Conservation (phyloP, 2,329 filamentous ascomycete genomes). For the Didymella exigua region DNA sequence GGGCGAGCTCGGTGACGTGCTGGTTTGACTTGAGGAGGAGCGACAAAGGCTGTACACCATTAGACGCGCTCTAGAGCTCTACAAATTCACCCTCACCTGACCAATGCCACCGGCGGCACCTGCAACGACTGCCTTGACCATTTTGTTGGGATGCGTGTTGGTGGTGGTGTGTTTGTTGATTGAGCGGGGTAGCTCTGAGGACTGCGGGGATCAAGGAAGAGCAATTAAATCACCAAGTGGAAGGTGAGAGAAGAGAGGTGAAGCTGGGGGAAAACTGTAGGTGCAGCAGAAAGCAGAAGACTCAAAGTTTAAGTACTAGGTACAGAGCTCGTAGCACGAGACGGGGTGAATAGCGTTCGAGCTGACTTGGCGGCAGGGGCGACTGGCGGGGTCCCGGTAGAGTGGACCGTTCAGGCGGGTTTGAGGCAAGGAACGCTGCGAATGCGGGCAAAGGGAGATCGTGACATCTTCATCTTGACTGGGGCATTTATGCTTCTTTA, state of each 20-base stretch:
- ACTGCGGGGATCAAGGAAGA: slow-evolving; percentile 16
- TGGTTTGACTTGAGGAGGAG: slow-evolving; percentile 92
- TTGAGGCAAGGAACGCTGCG: slow-evolving; percentile 10
- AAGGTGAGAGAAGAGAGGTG: slow-evolving; percentile 7
- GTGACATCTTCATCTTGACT: slow-evolving; percentile 2
- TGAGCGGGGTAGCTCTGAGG: slow-evolving; percentile 23
- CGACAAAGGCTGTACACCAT: slow-evolving; percentile 76
- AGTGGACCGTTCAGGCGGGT: slow-evolving; percentile 6
- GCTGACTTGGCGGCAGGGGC: slow-evolving; percentile 15
- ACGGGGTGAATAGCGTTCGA: slow-evolving; percentile 22
- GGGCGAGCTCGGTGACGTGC: slow-evolving; percentile 86
- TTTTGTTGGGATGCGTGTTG: slow-evolving; percentile 36
- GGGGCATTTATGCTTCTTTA: slow-evolving; percentile 4
- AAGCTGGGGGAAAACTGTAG: slow-evolving; percentile 17
- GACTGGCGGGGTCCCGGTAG: slow-evolving; percentile 28
- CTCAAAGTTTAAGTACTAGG: slow-evolving; percentile 30
- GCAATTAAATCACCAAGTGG: slow-evolving; percentile 25
- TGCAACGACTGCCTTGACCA: slow-evolving; percentile 68
- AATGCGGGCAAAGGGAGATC: slow-evolving; percentile 15
- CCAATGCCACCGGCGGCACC: slow-evolving; percentile 98
- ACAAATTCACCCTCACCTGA: slow-evolving; percentile 66
- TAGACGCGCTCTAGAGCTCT: slow-evolving; percentile 18
- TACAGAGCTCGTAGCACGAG: slow-evolving; percentile 39
- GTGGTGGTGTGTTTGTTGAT: slow-evolving; percentile 16
- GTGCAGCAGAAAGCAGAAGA: slow-evolving; percentile 19